A percentile compares a stretch with the other conserved stretches of the same genome.
These are phyloP conservation scores for Paramecium octaurelia DNA, from an alignment of 73 alveolate genomes.

Conservation along the genomic window DNA sequence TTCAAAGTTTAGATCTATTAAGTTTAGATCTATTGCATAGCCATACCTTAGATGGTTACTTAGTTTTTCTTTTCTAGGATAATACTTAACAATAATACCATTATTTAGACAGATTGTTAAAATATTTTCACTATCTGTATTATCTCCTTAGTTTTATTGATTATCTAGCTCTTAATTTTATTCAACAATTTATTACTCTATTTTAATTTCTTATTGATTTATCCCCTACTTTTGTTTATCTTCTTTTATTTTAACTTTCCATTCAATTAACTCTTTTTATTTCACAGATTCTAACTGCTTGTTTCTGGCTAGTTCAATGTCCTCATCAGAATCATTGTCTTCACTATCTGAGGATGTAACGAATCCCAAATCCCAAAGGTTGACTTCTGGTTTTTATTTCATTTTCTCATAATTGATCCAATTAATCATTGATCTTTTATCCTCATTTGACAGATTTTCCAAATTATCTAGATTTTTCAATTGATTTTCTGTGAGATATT, in stretches of 20 bases:
- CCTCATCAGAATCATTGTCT: conserved; percentile 53
- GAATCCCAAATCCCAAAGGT: conserved; percentile 38
- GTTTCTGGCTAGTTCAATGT: neutral
- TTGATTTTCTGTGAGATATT: neutral
- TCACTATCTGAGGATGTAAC: conserved; percentile 35
- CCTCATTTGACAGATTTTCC: neutral
- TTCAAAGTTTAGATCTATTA: neutral
- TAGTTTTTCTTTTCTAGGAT: neutral
- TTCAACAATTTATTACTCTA: neutral
- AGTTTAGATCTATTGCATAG: neutral
- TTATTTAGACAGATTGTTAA: neutral
- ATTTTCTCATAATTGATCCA: neutral
- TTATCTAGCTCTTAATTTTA: neutral
- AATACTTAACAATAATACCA: neutral
- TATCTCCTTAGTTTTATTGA: neutral
- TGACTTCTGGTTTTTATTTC: neutral
- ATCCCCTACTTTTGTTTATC: neutral
- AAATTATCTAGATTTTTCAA: neutral
- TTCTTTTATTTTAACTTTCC: neutral
- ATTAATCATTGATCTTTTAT: neutral
- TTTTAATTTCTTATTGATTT: neutral
- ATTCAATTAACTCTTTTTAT: neutral
- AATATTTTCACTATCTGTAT: neutral
- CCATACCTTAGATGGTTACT: neutral
- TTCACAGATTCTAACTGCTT: neutral